These are phyloP conservation scores for Coffea humblotiana DNA, from an alignment of 305 asterid species.

Conservation along the genomic window DNA sequence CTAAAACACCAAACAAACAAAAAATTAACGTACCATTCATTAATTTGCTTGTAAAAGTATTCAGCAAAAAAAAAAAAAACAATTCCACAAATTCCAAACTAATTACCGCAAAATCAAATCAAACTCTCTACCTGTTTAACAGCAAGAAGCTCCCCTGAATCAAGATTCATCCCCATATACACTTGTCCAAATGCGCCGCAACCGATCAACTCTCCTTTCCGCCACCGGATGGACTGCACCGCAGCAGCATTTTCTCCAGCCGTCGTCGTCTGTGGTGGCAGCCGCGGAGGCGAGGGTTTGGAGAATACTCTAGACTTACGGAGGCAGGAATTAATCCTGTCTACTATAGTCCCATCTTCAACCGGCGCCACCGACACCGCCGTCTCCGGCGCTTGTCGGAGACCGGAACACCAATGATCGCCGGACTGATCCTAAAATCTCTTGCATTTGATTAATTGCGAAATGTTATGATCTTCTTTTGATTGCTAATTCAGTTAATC, in stretches of 20 bases:
- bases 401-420: slow-evolving; percentile 76
- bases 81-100: neutral
- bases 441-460: slow-evolving; percentile 59
- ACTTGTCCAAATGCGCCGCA: slow-evolving; percentile 97
- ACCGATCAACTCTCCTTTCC: slow-evolving; percentile 94
- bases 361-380: slow-evolving; percentile 9
- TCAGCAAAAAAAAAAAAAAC: neutral
- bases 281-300: slow-evolving; percentile 34
- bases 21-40: slow-evolving; percentile 2
- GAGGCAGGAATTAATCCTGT: slow-evolving; percentile 71
- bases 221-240: slow-evolving; percentile 63
- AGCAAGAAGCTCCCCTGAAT: slow-evolving; percentile 91
- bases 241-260: slow-evolving; percentile 13
- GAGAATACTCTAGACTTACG: slow-evolving; percentile 68
- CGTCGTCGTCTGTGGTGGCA: slow-evolving; percentile 15
- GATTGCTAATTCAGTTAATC: neutral
- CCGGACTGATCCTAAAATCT: slow-evolving; percentile 83
- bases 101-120: slow-evolving; percentile 6
- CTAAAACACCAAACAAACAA: slow-evolving; percentile 38
- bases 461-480: neutral
- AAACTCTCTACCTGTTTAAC: slow-evolving; percentile 72
- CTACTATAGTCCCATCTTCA: slow-evolving; percentile 44
- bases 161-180: slow-evolving; percentile 96
- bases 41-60: neutral
- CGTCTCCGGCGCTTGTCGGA: slow-evolving; percentile 24